Evolutionary conservation across 805 yeast genomes (phyloP).

Genomic region (Zygotorulaspora sp.): DNA sequence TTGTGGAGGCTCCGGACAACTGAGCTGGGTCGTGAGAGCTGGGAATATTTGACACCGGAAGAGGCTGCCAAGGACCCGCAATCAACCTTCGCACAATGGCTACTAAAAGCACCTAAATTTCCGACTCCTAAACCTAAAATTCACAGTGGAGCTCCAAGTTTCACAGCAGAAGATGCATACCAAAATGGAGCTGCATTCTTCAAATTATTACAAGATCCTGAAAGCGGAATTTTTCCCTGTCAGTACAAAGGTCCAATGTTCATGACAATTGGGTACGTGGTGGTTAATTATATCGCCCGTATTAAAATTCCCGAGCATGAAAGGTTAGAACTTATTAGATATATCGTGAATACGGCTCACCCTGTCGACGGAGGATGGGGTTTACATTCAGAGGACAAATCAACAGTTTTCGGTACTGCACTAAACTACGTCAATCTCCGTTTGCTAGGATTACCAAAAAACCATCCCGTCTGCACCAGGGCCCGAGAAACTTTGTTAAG

Average conservation of each 20-base stretch:
- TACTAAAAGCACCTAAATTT: conserved; percentile 41
- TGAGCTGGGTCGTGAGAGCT: conserved; percentile 69
- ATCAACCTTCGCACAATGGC: conserved; percentile 51
- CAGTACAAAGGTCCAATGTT: conserved; percentile 99
- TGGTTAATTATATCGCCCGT: conserved; percentile 63
- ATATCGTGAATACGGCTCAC: conserved; percentile 85
- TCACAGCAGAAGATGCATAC: conserved; percentile 57
- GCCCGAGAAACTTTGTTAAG: conserved; percentile 67
- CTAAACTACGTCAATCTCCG: conserved; percentile 81
- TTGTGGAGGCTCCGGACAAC: conserved; percentile 75
- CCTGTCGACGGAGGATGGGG: conserved; percentile 99
- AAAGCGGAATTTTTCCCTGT: conserved; percentile 82
- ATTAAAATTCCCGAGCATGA: conserved; percentile 63
- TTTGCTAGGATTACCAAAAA: conserved; percentile 65
- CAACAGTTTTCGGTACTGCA: conserved; percentile 92
- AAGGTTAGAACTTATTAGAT: conserved; percentile 69
- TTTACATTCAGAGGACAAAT: conserved; percentile 82
- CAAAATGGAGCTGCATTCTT: conserved; percentile 71
- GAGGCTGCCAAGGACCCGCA: conserved; percentile 45
- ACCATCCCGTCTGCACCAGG: conserved; percentile 70
- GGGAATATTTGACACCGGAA: conserved; percentile 59
- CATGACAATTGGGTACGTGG: conserved; percentile 85
- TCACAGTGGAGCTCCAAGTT: conserved; percentile 16
- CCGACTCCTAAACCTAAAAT: conserved; percentile 38
- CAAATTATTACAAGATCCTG: conserved; percentile 61